phyloP scores from a whole-genome alignment of 1,284 basidiomycete genomes.

The Trametes versicolor region DNA sequence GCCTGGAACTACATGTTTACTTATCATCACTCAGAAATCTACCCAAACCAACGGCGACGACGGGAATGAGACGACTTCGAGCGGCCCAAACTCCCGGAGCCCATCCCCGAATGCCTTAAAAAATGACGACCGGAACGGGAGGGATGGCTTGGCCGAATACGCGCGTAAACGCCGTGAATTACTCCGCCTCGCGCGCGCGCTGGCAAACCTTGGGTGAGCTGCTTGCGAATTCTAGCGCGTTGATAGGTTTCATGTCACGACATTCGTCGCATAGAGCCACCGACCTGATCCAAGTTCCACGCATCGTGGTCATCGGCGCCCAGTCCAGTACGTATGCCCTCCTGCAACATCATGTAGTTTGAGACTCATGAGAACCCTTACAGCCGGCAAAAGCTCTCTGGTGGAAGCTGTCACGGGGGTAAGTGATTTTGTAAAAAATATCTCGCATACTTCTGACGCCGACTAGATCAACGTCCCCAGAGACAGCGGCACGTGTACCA shows the following conservation, averaged over 20 bases:
- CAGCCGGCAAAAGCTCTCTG: conserved; percentile 53
- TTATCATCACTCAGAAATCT: background rate
- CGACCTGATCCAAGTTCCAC: conserved; percentile 32
- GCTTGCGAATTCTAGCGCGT: background rate
- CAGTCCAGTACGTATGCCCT: conserved; percentile 44
- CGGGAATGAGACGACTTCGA: background rate
- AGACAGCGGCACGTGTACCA: conserved; percentile 67
- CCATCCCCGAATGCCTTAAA: background rate
- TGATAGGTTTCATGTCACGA: background rate
- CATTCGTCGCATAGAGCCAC: conserved; percentile 24
- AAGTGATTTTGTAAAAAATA: conserved; percentile 32
- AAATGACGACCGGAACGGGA: background rate
- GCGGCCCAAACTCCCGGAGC: background rate
- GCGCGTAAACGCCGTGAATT: conserved; percentile 55
- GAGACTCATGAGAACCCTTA: too few relatives aligned
- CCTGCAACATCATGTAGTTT: too few relatives aligned
- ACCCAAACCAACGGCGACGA: background rate
- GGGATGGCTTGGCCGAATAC: conserved; percentile 47
- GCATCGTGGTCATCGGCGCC: conserved; percentile 40
- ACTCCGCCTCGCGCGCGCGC: conserved; percentile 55
- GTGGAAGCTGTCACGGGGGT: conserved; percentile 69
- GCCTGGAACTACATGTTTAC: too few relatives aligned
- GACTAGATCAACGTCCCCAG: conserved; percentile 65
- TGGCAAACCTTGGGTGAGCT: conserved; percentile 55
- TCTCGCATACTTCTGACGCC: background rate